Conservation (phyloP, 345 rosid genomes). For the Moricandia moricandioides region DNA sequence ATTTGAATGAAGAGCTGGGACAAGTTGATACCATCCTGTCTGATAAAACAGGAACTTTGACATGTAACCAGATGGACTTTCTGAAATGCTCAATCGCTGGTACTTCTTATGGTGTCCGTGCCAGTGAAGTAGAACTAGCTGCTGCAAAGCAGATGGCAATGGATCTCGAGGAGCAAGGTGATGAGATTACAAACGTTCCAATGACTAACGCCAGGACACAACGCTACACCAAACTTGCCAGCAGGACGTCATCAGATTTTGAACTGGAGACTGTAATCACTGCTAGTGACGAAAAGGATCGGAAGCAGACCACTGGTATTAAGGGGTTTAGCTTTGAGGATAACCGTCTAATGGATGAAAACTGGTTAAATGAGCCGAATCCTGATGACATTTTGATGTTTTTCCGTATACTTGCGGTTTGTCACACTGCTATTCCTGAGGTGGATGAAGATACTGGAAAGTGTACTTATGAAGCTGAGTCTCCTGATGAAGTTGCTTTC, state of each 20-base stretch:
- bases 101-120: constrained; percentile 52
- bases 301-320: constrained; percentile 12
- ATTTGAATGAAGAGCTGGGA: constrained; percentile 75
- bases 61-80: constrained; percentile 80
- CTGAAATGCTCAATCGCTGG: constrained; percentile 80
- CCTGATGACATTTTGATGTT: constrained; percentile 53
- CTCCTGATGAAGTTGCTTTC: constrained; percentile 79
- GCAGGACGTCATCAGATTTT: constrained; percentile 49
- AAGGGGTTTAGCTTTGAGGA: constrained; percentile 72
- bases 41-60: constrained; percentile 83
- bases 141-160: constrained; percentile 53
- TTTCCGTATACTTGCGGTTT: constrained; percentile 60
- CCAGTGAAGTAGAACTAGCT: constrained; percentile 62
- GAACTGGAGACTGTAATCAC: constrained; percentile 78
- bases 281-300: constrained; percentile 47
- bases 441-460: constrained; percentile 48
- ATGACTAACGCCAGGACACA: constrained; percentile 14
- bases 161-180: constrained; percentile 42
- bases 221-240: constrained; percentile 27
- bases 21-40: constrained; percentile 74
- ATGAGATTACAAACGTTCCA: constrained; percentile 6
- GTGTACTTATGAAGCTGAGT: constrained; percentile 75
- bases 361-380: constrained; percentile 49
- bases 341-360: constrained; percentile 50
- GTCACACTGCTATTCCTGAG: constrained; percentile 68